Evolutionary conservation across 108 stramenopile species (phyloP), one percentile per base, ranked within the genome.

Genomic region (Schizochytrium sp.): DNA sequence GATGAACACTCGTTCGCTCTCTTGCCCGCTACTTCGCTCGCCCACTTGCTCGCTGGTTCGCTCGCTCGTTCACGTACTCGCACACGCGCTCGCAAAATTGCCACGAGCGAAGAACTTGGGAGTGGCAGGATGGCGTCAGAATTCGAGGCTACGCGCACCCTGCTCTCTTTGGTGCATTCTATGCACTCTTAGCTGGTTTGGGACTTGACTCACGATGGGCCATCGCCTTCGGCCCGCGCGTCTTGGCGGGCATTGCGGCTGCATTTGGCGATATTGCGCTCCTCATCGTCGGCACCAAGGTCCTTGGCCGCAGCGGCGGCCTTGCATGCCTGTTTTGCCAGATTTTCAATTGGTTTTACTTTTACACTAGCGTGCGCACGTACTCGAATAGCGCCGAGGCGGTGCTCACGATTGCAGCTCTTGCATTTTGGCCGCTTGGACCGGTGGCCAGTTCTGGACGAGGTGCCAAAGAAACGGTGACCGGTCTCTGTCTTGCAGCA

Each of bases 141-240:
- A 83, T 83, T 25, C 45, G 76, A 23, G 76, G 76, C 23, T 83
- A 83, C 28, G 76, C 76, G 45, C 76, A 83, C 51, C 76, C 76
- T 83, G 18, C 23, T 6, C 45, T 83, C 51, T 83, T 83, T 53
- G 76, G 43, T 6, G n/a, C 10, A 6, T 53, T 83, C 76, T 83
- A 83, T 45, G 12, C 18, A 34, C 23, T 83, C 10, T 4, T 53
- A 6, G 28, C 8, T 6, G 18, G 25, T 6, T 53, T 83, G 19
- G 76, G 23, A 6, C 25, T 47, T 23, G 76, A 83, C 76, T 53
- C 76, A 12, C 76, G 76, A 3, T 83, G 76, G 76, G 28, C 25
- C 25, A 53, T 83, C 28, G 76, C 51, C 43, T 83, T 45, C 4
- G 76, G 76, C 10, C 76, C 76, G 51, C 19, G 76, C 19, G n/a